Evolutionary conservation across 2,329 filamentous ascomycete species (phyloP).

Genomic region (Verticillium albo-atrum): DNA sequence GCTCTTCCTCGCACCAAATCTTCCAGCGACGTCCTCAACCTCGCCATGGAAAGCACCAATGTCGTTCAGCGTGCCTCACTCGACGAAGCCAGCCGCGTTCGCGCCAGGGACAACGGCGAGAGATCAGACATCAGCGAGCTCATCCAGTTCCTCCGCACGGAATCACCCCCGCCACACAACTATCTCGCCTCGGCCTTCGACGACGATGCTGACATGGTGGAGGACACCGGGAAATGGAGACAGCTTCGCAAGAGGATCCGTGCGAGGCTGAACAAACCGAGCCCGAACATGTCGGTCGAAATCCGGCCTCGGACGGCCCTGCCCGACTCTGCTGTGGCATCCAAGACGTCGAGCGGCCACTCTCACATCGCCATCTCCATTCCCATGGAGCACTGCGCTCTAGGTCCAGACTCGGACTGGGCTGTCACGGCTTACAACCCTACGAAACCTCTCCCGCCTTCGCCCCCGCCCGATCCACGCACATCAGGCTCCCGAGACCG

Average conservation of each 20-base stretch:
- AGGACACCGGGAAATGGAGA: conserved; percentile 33
- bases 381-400: conserved; percentile 44
- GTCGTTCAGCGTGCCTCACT: conserved; percentile 4
- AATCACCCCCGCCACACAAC: conserved; percentile 5
- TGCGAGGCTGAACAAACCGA: conserved; percentile 5
- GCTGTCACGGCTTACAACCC: conserved; percentile 13
- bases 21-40: conserved; percentile 9
- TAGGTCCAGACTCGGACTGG: conserved; percentile 21
- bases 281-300: conserved; percentile 15
- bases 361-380: conserved; percentile 59
- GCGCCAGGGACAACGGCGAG: conserved; percentile 10
- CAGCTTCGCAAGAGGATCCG: conserved; percentile 34
- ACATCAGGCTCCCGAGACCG: conserved; percentile 6
- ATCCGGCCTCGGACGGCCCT: conserved; percentile 28
- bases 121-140: conserved; percentile 10
- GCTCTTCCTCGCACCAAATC: conserved; percentile 9
- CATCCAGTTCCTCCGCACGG: conserved; percentile 11
- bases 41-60: conserved; percentile 3
- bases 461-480: conserved; percentile 6
- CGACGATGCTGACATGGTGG: conserved; percentile 15
- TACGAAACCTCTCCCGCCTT: conserved; percentile 16
- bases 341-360: conserved; percentile 47
- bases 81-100: conserved; percentile 1
- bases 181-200: conserved; percentile 17
- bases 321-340: conserved; percentile 52